Conservation (phyloP, 2,329 filamentous ascomycete genomes). For the Aureobasidium leucospermi region DNA sequence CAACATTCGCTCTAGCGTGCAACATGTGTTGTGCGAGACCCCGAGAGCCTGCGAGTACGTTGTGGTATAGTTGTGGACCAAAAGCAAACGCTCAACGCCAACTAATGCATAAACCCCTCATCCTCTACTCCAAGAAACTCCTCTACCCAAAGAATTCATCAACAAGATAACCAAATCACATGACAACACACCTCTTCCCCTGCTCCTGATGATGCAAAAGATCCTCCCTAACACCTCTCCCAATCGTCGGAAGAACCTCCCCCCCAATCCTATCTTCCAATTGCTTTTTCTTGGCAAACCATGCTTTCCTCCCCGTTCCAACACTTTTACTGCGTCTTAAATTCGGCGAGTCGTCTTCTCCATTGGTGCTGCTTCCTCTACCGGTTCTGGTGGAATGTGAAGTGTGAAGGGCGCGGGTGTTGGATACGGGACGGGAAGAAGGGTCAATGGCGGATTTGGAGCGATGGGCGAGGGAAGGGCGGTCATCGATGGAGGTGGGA, state of each 20-base stretch:
- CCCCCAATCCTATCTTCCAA: not conserved
- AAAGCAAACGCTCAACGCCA: too few relatives aligned
- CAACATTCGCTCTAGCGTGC: too few relatives aligned
- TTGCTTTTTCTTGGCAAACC: slow-evolving; percentile 12
- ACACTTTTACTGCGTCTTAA: not conserved
- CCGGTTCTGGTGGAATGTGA: not conserved
- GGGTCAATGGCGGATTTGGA: not conserved
- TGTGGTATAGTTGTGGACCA: too few relatives aligned
- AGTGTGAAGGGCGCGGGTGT: not conserved
- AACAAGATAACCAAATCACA: slow-evolving; percentile 1
- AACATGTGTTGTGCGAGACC: too few relatives aligned
- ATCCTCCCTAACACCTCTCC: slow-evolving; percentile 12
- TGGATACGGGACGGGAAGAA: not conserved
- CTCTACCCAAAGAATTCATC: too few relatives aligned
- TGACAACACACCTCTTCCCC: slow-evolving; percentile 17
- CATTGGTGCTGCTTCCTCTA: not conserved
- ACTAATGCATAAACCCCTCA: too few relatives aligned
- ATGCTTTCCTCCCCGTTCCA: not conserved
- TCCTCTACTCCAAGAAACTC: not conserved
- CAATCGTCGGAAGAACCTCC: not conserved
- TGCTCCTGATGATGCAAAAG: slow-evolving; percentile 9
- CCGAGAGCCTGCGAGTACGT: too few relatives aligned
- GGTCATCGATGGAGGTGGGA: not conserved
- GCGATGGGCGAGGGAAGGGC: slow-evolving; percentile 23
- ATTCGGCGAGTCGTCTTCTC: slow-evolving; percentile 10